Evolutionary conservation across 192 early-diverging fungal genomes (phyloP), one percentile per base, ranked within the genome.

Genomic region (Haplosporangium gracile): DNA sequence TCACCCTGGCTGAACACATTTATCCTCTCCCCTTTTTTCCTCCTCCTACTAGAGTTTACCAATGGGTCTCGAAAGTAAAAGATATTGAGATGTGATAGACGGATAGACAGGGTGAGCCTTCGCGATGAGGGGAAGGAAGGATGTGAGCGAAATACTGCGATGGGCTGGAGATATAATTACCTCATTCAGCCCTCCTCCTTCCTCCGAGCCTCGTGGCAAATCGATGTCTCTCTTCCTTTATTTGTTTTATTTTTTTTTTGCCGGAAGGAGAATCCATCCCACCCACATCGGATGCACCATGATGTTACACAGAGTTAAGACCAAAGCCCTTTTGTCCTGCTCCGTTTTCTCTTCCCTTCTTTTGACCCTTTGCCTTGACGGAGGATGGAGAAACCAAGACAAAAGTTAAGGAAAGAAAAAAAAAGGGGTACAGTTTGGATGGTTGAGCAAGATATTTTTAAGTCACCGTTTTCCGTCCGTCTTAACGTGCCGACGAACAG

Each of bases 221-320:
- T 13, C 2, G 10, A 32, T 65, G 60, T 32, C 29, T 65, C 26
- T 34, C 60, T 32, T 65, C 26, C 26, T 29, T 15, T 65, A n/a
- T n/a, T n/a, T n/a, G n/a, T 0, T 13, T 26, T 65, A 11, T 29
- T 63, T 63, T 0, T 63, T 63, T 24, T n/a, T 10, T 8, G 4
- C 22, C 5, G 55, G 11, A 29, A 15, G 26, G 60, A 65, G 11
- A 7, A 15, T 29, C 24, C 29, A 65, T 26, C 26, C 60, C 13
- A 34, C 60, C 22, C n/a, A 2, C 60, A 24, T 60, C 26, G 60
- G 60, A 65, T 65, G 60, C 60, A 63, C 57, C 57, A 65, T 65
- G 60, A 65, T 65, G 60, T 65, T 65, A 65, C 60, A 65, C 60
- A 65, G 60, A 65, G 60, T 26, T 7, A 57, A 26, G 24, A 32